Base-by-base conservation (phyloP, 768 basidiomycete species). In the Rhizopogon roseolus region DNA sequence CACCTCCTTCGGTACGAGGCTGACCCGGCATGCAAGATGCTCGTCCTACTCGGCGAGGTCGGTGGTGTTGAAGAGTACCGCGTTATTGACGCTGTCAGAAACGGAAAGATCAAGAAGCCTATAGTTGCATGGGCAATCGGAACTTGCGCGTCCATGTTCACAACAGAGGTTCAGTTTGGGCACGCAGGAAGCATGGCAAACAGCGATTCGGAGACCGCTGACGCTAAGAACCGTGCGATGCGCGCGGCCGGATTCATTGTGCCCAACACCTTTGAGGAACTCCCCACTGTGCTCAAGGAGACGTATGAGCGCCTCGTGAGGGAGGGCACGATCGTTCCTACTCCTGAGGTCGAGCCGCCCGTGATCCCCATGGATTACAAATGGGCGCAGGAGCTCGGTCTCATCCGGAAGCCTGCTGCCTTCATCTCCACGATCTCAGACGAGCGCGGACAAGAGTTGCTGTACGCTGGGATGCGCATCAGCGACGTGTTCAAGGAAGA, bases 311-410 rank as follows among this genome's bases (percentile, higher is more conserved):
- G 67, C 51, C 89, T 99, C 60, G 88, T 98, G 53, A 66, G 70
- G 55, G 70, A 63, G 43, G 93, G 94, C 34, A 64, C 72, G 29
- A 82, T 99, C 70, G 70, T 76, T 36, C 85, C 84, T 59, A 77
- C 85, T 76, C 62, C 73, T 37, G 96, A 99, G 77, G 76, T 85
- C 52, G 90, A 93, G 22, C 93, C 95, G 5, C 96, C 96, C 9
- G 85, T 90, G 54, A 98, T 98, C 68, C 96, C 96, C n/a, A 98
- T 98, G 93, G 96, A 99, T 76, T 99, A 98, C 86, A 98, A 98
- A 80, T 98, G 96, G 96, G 95, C 95, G 36, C 92, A 95, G 75
- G 93, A 97, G 76, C 86, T 98, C 52, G 96, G 96, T 54, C 85
- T 99, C 67, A 95, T 98, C 76, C 88, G 96, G 69, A 98, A 98